Conservation (phyloP, 352 stramenopile species). For the Aphanomyces stellatus region DNA sequence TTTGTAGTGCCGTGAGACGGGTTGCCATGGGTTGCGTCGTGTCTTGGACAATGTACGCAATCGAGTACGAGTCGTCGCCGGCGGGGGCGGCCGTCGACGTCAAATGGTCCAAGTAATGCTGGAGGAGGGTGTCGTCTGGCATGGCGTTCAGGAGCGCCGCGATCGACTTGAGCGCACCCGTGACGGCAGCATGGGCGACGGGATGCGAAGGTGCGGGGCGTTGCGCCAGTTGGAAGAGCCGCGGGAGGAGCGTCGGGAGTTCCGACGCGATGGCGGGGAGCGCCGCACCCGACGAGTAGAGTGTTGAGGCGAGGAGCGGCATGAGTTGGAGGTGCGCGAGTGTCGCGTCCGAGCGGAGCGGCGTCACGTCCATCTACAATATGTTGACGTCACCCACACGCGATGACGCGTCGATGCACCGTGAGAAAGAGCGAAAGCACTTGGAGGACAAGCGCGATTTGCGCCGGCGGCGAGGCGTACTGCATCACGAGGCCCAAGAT, state of each 20-base stretch:
- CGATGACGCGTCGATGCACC: no score
- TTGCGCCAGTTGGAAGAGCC: constrained; percentile 66
- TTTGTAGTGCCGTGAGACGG: constrained; percentile 59
- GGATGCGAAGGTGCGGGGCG: background rate
- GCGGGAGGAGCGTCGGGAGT: constrained; percentile 62
- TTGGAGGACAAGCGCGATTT: constrained; percentile 51
- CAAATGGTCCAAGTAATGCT: constrained; percentile 50
- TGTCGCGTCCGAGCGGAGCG: background rate
- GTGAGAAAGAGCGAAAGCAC: constrained; percentile 49
- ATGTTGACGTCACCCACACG: no score
- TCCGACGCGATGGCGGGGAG: constrained; percentile 30
- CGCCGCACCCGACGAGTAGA: constrained; percentile 57
- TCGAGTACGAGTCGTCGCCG: background rate
- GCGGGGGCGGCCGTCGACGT: background rate
- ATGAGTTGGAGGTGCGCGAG: constrained; percentile 52
- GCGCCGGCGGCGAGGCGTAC: constrained; percentile 46
- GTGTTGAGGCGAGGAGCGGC: constrained; percentile 61
- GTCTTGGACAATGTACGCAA: constrained; percentile 26
- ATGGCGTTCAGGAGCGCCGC: constrained; percentile 85
- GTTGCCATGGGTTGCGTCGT: constrained; percentile 29
- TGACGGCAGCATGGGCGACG: background rate
- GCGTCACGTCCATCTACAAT: constrained; percentile 29
- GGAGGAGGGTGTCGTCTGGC: constrained; percentile 60
- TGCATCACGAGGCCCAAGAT: constrained; percentile 75
- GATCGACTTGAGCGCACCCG: constrained; percentile 43